A percentile compares a stretch with the other conserved stretches of the same genome.
phyloP scores from a whole-genome alignment of 1,284 basidiomycete species.

The Trichosporon sp. region DNA sequence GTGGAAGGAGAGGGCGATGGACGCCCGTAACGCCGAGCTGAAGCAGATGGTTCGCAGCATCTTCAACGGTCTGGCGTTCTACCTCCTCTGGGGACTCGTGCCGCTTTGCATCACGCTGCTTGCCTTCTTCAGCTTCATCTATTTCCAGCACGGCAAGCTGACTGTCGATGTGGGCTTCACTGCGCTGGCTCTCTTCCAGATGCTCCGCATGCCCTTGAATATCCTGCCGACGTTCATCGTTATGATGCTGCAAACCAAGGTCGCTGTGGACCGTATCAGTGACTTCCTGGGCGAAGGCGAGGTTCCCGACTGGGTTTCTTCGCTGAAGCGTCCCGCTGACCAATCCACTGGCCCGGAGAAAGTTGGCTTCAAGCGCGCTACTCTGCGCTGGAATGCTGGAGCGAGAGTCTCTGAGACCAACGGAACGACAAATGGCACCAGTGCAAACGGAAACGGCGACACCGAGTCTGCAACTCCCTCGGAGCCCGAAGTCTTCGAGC shows the following conservation, averaged over 20 bases:
- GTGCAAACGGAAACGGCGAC: neutral
- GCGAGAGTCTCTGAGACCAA: conserved; percentile 40
- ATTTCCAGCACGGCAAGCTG: conserved; percentile 54
- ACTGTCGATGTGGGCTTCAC: conserved; percentile 58
- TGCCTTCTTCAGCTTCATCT: conserved; percentile 49
- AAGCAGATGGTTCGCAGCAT: conserved; percentile 44
- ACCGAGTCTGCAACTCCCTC: neutral
- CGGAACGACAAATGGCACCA: conserved; percentile 14
- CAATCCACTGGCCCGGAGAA: conserved; percentile 52
- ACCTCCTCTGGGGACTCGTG: conserved; percentile 47
- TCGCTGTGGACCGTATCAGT: conserved; percentile 77
- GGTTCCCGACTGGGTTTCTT: conserved; percentile 69
- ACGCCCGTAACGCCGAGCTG: conserved; percentile 52
- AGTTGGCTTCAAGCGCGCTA: conserved; percentile 67
- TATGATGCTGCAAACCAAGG: conserved; percentile 63
- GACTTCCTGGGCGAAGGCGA: conserved; percentile 82
- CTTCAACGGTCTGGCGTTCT: conserved; percentile 44
- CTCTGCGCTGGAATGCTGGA: conserved; percentile 69
- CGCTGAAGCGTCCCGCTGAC: conserved; percentile 59
- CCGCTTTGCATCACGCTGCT: conserved; percentile 56
- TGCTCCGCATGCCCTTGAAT: conserved; percentile 62
- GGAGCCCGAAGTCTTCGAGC: conserved; percentile 60
- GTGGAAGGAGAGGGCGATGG: conserved; percentile 52
- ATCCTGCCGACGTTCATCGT: conserved; percentile 47
- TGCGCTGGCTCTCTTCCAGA: conserved; percentile 55